Base-by-base conservation (phyloP, 2,329 filamentous ascomycete genomes). In the Coniochaeta prunicola region DNA sequence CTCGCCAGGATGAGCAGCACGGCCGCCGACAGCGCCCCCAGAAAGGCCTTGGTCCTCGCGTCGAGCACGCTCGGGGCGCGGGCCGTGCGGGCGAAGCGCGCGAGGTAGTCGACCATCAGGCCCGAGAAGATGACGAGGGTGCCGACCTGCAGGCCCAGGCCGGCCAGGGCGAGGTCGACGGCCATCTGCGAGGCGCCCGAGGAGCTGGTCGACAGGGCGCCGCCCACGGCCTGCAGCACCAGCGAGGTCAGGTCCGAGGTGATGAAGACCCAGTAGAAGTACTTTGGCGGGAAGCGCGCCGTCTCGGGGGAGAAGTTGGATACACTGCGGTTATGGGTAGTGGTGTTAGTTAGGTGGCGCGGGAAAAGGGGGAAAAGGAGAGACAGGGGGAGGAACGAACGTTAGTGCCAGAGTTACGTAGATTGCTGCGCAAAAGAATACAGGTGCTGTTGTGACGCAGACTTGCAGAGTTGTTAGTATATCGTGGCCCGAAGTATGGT, bases 371-470 rank as follows among this genome's bases (percentile, higher is more conserved):
- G 45, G 21, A 17, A 17, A 48, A 28, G 24, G 17, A 13, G 21
- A 3, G 42, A 31, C 17, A 10, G 28, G n/a, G 9, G 28, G 13
- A 26, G 13, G 13, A 26, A 66, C 68, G 61, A 57, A 70, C 69
- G 74, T 69, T 58, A 71, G 67, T n/a, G 73, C 73, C 31, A 88
- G 76, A 31, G 83, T 86, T 58, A 89, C 79, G 68, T 89, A 90
- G 66, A 89, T 84, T 60, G 83, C 84, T 0, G 86, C 86, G 30
- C 82, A 78, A 65, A 81, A 78, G 69, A 82, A 85, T 58, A 82
- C 80, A 10, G 80, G 80, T 0, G 73, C 78, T 50, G 80, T 79
- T 64, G 79, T 83, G 56, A 89, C 75, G 69, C 82, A 86, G 61
- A 82, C 79, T 83, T 24, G 31, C 28, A 63, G 21, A 7, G 8